These are phyloP conservation scores for Phialocephala subalpina DNA, from an alignment of 2,329 filamentous ascomycete genomes.

Conservation along the genomic window DNA sequence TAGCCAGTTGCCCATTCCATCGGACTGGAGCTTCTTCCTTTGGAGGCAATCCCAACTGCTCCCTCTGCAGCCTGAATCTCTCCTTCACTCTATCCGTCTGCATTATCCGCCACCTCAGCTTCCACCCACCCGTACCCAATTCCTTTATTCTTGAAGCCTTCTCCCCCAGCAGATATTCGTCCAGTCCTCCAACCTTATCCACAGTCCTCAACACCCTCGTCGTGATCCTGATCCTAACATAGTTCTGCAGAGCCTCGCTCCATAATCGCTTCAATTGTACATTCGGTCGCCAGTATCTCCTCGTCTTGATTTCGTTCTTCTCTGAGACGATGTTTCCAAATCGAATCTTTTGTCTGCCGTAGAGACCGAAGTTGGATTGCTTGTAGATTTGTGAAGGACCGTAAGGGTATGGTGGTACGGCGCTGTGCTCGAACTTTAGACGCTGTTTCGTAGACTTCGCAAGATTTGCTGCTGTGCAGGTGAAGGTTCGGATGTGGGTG, in stretches of 20 bases:
- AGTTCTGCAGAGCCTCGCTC: conserved; percentile 66
- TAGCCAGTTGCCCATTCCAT: conserved; percentile 47
- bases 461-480: conserved; percentile 37
- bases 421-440: conserved; percentile 43
- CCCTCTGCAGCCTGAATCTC: conserved; percentile 71
- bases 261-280: conserved; percentile 69
- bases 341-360: conserved; percentile 74
- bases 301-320: conserved; percentile 73
- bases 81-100: conserved; percentile 74
- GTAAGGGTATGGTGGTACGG: conserved; percentile 73
- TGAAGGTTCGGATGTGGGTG: conserved; percentile 44
- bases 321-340: conserved; percentile 81
- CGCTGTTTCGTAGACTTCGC: conserved; percentile 47
- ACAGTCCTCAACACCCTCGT: conserved; percentile 76
- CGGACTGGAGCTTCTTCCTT: conserved; percentile 49
- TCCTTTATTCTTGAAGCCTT: conserved; percentile 83
- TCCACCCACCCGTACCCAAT: conserved; percentile 90
- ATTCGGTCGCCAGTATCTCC: conserved; percentile 79
- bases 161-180: conserved; percentile 87
- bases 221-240: conserved; percentile 73
- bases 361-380: conserved; percentile 80
- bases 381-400: conserved; percentile 77
- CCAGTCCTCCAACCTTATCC: conserved; percentile 86
- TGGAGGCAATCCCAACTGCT: conserved; percentile 68
- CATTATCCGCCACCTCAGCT: conserved; percentile 88